These are phyloP conservation scores for Oldenlandia corymbosa DNA, from an alignment of 257 asterid genomes.

Conservation along the genomic window DNA sequence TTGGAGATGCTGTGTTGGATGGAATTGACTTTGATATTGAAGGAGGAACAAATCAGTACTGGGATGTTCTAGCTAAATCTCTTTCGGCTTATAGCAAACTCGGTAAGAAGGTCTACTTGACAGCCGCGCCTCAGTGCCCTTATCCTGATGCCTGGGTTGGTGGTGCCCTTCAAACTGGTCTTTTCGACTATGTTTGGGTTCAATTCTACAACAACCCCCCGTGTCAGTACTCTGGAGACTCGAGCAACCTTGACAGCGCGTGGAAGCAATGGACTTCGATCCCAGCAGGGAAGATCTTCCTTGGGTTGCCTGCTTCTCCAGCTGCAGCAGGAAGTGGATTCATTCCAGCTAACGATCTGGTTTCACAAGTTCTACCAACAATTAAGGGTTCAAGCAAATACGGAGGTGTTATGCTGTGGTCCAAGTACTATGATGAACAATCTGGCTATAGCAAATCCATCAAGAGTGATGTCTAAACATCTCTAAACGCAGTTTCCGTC, in stretches of 20 bases:
- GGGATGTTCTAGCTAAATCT: constrained; percentile 37
- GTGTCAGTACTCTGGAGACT: constrained; percentile 27
- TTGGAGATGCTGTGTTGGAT: constrained; percentile 37
- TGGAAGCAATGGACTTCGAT: constrained; percentile 31
- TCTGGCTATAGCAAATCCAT: constrained; percentile 21
- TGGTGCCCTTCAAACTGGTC: constrained; percentile 32
- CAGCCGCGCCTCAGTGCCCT: constrained; percentile 47
- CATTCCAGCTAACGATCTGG: constrained; percentile 17
- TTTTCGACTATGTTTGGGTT: constrained; percentile 45
- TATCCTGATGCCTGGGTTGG: constrained; percentile 43
- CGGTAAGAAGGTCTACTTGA: constrained; percentile 45
- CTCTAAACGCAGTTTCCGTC: neutral
- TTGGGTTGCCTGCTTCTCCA: constrained; percentile 24
- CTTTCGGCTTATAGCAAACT: constrained; percentile 27
- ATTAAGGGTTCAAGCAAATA: constrained; percentile 19
- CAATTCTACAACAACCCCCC: constrained; percentile 42
- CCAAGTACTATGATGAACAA: constrained; percentile 24
- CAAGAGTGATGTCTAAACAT: constrained; percentile 14
- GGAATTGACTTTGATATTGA: constrained; percentile 46
- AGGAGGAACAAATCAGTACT: constrained; percentile 37
- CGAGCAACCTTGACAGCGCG: constrained; percentile 19
- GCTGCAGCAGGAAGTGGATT: constrained; percentile 32
- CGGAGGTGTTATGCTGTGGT: constrained; percentile 30
- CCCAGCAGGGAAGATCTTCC: constrained; percentile 19
- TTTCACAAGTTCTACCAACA: constrained; percentile 21